A percentile compares a stretch with the other conserved stretches of the same genome.
Conservation (phyloP, 2,329 filamentous ascomycete species). For the Pyricularia sp. region DNA sequence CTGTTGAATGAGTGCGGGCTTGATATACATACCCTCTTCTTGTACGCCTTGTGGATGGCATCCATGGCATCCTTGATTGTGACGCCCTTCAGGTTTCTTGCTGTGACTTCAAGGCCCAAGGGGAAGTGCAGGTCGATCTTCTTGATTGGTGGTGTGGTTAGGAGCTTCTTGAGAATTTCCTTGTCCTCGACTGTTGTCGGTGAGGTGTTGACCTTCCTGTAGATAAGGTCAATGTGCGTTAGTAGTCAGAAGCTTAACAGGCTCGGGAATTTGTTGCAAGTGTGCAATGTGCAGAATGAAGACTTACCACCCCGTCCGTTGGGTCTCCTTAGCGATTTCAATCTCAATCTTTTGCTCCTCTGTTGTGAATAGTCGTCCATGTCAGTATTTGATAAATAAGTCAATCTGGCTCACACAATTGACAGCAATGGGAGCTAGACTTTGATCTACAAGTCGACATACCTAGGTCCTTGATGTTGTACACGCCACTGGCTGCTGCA, state of each 20-base stretch:
- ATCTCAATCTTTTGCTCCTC: slow-evolving; percentile 63
- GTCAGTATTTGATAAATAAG: neutral
- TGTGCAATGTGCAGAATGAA: slow-evolving; percentile 6
- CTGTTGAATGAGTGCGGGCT: neutral
- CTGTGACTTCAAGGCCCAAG: slow-evolving; percentile 73
- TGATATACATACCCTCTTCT: slow-evolving; percentile 65
- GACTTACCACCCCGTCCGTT: slow-evolving; percentile 74
- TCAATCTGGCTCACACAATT: neutral
- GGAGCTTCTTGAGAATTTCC: slow-evolving; percentile 65
- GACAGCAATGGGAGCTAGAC: neutral
- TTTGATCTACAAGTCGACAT: slow-evolving; percentile 22
- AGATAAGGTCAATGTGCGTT: neutral
- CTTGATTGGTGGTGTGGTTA: slow-evolving; percentile 75
- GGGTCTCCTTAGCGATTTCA: slow-evolving; percentile 66
- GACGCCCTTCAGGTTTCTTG: slow-evolving; percentile 84
- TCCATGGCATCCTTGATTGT: slow-evolving; percentile 96
- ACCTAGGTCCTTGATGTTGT: slow-evolving; percentile 81
- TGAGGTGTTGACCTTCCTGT: slow-evolving; percentile 89
- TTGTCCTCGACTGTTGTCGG: slow-evolving; percentile 67
- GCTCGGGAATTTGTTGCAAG: neutral
- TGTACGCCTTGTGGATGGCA: slow-evolving; percentile 90
- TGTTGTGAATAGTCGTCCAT: slow-evolving; percentile 27
- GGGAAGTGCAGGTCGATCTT: slow-evolving; percentile 91
- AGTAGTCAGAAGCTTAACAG: neutral
- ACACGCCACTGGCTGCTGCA: slow-evolving; percentile 55